These are phyloP conservation scores for Rhodotorula sp. DNA, from an alignment of 1,284 basidiomycete species.

Conservation along the genomic window DNA sequence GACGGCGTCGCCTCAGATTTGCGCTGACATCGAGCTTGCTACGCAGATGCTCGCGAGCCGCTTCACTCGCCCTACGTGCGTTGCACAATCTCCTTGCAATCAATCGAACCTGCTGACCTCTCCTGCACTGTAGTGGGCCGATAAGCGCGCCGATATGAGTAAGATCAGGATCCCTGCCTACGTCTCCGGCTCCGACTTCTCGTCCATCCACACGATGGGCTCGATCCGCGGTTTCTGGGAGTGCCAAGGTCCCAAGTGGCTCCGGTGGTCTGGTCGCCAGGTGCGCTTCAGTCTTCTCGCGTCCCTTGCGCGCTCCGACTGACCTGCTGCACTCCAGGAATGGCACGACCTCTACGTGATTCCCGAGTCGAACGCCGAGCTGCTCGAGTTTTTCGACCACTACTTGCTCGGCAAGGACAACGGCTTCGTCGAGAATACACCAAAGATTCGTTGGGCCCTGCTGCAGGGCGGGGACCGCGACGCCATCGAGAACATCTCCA, in stretches of 20 bases:
- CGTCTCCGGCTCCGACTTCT: slow-evolving; percentile 44
- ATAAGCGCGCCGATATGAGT: slow-evolving; percentile 42
- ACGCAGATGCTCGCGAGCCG: slow-evolving; percentile 1
- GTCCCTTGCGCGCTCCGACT: neutral
- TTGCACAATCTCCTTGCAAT: slow-evolving; percentile 7
- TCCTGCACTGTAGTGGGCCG: slow-evolving; percentile 30
- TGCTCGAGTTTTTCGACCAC: slow-evolving; percentile 43
- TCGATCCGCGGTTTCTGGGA: slow-evolving; percentile 37
- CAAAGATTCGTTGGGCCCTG: slow-evolving; percentile 37
- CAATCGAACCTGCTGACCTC: neutral
- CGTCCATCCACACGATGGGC: slow-evolving; percentile 38
- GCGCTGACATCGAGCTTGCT: too few relatives aligned
- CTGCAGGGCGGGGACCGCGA: slow-evolving; percentile 38
- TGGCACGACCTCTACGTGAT: slow-evolving; percentile 31
- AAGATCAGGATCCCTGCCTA: slow-evolving; percentile 45
- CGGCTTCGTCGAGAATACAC: slow-evolving; percentile 41
- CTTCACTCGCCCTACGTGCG: slow-evolving; percentile 10
- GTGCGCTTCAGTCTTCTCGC: slow-evolving; percentile 14
- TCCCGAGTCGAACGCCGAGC: slow-evolving; percentile 40
- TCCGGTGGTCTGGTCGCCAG: slow-evolving; percentile 38
- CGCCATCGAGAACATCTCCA: slow-evolving; percentile 29
- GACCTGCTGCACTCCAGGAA: neutral
- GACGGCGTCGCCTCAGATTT: too few relatives aligned
- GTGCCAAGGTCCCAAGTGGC: slow-evolving; percentile 39
- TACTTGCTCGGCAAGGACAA: slow-evolving; percentile 44